Evolutionary conservation across 257 asterid species (phyloP).

Genomic region (Nicotiana knightiana): DNA sequence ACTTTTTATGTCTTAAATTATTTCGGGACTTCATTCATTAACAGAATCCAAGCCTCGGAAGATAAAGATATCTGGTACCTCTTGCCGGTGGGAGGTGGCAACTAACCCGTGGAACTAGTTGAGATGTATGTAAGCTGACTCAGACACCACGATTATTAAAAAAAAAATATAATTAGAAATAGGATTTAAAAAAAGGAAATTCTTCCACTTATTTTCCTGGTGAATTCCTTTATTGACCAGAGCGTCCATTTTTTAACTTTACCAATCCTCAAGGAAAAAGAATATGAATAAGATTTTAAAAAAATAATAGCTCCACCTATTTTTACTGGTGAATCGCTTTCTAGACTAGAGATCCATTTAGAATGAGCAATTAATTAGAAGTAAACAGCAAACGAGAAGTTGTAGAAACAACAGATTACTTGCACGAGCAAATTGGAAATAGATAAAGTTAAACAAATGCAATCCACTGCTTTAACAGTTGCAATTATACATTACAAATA

Average conservation of each 20-base stretch:
- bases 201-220: too few relatives aligned
- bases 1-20: too few relatives aligned
- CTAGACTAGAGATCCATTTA: background rate
- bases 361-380: background rate
- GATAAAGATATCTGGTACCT: too few relatives aligned
- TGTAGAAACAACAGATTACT: background rate
- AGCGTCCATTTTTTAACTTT: background rate
- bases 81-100: too few relatives aligned
- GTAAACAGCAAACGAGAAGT: background rate
- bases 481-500: background rate
- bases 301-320: background rate
- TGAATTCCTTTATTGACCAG: too few relatives aligned
- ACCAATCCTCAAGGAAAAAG: background rate
- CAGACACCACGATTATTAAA: too few relatives aligned
- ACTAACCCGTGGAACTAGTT: too few relatives aligned
- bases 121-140: too few relatives aligned
- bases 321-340: background rate
- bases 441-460: background rate
- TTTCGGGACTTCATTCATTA: too few relatives aligned
- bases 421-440: background rate
- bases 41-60: too few relatives aligned
- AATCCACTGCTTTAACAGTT: background rate
- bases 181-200: too few relatives aligned
- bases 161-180: too few relatives aligned
- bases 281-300: background rate